Evolutionary conservation across 108 stramenopile species (phyloP).

Genomic region (Skeletonema costatum): DNA sequence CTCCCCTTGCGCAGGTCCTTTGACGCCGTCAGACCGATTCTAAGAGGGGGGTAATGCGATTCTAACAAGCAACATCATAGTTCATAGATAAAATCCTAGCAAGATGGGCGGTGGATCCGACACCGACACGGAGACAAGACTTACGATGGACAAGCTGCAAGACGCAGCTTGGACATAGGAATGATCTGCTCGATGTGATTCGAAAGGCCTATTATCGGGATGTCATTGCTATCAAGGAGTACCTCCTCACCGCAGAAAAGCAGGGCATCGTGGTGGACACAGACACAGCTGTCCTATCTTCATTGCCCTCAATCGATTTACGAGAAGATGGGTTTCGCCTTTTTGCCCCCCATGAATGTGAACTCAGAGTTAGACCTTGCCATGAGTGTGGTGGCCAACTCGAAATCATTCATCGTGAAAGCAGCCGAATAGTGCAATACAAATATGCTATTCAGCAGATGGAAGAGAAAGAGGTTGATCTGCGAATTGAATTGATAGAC

Average conservation of each 20-base stretch:
- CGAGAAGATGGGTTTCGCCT: constrained; percentile 33
- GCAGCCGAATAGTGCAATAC: constrained; percentile 38
- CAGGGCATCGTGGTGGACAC: constrained; percentile 2
- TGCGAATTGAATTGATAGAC: constrained; percentile 31
- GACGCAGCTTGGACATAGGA: too few relatives aligned
- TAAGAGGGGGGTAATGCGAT: too few relatives aligned
- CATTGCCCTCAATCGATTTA: constrained; percentile 52
- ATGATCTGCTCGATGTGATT: constrained; percentile 43
- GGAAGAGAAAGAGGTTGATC: constrained; percentile 23
- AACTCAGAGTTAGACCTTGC: constrained; percentile 41
- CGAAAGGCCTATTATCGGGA: constrained; percentile 56
- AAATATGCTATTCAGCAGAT: constrained; percentile 36
- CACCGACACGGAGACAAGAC: too few relatives aligned
- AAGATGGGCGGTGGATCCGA: too few relatives aligned
- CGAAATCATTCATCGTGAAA: constrained; percentile 52
- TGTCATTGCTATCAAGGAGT: constrained; percentile 45
- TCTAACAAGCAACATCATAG: too few relatives aligned
- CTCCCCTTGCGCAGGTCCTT: too few relatives aligned
- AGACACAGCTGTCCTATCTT: constrained; percentile 3
- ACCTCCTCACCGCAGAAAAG: constrained; percentile 20
- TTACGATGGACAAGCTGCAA: too few relatives aligned
- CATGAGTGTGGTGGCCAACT: constrained; percentile 43
- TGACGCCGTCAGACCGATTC: too few relatives aligned
- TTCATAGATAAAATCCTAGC: too few relatives aligned
- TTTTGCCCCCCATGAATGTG: constrained; percentile 55